Evolutionary conservation across 2,329 filamentous ascomycete genomes (phyloP).

Genomic region (Aspergillus bombycis): DNA sequence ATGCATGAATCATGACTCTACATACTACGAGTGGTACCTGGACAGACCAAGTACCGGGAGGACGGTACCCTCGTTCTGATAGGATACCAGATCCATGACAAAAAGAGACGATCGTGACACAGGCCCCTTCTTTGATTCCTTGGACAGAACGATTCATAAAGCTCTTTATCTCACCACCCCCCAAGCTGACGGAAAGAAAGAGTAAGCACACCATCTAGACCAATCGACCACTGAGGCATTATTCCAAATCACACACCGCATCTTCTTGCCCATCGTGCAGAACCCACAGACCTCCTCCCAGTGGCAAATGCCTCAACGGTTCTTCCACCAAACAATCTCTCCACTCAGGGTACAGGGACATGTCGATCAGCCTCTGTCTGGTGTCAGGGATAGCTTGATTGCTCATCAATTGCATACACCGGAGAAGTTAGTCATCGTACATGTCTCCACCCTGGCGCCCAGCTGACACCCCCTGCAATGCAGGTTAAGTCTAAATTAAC

Average conservation of each 20-base stretch:
- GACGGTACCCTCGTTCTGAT: neutral
- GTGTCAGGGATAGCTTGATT: neutral
- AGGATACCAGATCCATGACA: neutral
- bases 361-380: neutral
- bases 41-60: neutral
- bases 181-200: neutral
- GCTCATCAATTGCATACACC: neutral
- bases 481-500: neutral
- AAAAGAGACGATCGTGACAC: neutral
- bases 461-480: neutral
- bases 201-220: neutral
- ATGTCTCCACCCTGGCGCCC: neutral
- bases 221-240: neutral
- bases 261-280: neutral
- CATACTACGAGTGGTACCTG: neutral
- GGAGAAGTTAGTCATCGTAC: neutral
- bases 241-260: neutral
- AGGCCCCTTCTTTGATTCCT: neutral
- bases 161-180: neutral
- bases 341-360: neutral
- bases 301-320: neutral
- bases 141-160: neutral
- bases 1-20: neutral
- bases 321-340: neutral
- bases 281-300: neutral